Conservation (phyloP, 345 rosid species). For the Trapa incisa region DNA sequence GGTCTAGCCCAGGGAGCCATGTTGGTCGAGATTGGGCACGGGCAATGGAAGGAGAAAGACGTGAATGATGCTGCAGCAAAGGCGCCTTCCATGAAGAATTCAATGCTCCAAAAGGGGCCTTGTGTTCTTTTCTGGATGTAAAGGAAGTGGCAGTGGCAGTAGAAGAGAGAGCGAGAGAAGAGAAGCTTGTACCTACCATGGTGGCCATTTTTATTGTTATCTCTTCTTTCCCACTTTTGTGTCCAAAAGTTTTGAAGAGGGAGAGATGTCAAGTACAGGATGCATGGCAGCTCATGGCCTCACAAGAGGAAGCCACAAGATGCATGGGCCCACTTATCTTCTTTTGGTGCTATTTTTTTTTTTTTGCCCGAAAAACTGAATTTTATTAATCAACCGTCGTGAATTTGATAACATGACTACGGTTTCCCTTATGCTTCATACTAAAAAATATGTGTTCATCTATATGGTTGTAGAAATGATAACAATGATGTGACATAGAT, state of each 20-base stretch:
- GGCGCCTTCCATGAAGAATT: background rate
- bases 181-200: slow-evolving; percentile 3
- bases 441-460: too few species aligned
- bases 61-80: background rate
- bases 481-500: too few species aligned
- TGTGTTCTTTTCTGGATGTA: background rate
- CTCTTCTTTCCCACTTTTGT: background rate
- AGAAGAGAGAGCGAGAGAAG: background rate
- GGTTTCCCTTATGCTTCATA: background rate
- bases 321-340: slow-evolving; percentile 23
- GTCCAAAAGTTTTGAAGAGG: background rate
- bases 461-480: too few species aligned
- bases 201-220: slow-evolving; percentile 1
- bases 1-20: slow-evolving; percentile 90
- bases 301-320: slow-evolving; percentile 1
- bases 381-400: too few species aligned
- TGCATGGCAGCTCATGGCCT: slow-evolving; percentile 1
- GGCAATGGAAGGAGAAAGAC: slow-evolving; percentile 10
- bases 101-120: background rate
- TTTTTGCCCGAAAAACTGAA: too few species aligned
- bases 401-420: too few species aligned
- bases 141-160: background rate
- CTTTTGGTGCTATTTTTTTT: too few species aligned
- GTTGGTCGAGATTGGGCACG: slow-evolving; percentile 64
- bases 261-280: background rate